Conservation (phyloP, 805 yeast genomes). For the Cyberlindnera japonica region DNA sequence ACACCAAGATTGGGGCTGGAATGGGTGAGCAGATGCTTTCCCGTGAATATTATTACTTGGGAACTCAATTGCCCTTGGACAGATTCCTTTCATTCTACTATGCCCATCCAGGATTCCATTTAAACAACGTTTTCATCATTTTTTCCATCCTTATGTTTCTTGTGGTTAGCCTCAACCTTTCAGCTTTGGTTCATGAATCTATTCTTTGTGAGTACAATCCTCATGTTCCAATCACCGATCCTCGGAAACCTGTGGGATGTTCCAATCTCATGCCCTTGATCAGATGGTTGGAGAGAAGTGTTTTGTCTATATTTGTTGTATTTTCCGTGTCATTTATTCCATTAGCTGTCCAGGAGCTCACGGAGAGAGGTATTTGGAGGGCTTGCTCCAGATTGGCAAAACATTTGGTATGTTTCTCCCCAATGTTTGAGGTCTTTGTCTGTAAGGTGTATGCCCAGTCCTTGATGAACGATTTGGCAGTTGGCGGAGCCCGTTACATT, state of each 20-base stretch:
- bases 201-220: conserved; percentile 58
- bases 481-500: conserved; percentile 80
- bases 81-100: conserved; percentile 76
- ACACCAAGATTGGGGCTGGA: conserved; percentile 84
- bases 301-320: conserved; percentile 69
- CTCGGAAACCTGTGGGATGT: conserved; percentile 66
- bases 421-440: conserved; percentile 75
- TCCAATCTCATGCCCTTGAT: conserved; percentile 65
- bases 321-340: conserved; percentile 75
- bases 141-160: conserved; percentile 63
- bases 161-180: conserved; percentile 55
- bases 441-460: conserved; percentile 75
- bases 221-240: conserved; percentile 56
- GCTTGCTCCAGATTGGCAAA: conserved; percentile 60
- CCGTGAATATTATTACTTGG: conserved; percentile 74
- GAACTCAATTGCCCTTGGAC: conserved; percentile 73
- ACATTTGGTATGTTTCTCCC: conserved; percentile 69
- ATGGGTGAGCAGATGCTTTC: conserved; percentile 89
- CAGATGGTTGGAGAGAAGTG: conserved; percentile 70
- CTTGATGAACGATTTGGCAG: conserved; percentile 58
- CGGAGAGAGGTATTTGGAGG: conserved; percentile 71
- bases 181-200: conserved; percentile 59
- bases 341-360: conserved; percentile 69
- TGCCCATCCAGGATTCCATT: conserved; percentile 85
- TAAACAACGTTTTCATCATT: conserved; percentile 72